Conservation (phyloP, 2,329 filamentous ascomycete species). For the Cercospora sp. region DNA sequence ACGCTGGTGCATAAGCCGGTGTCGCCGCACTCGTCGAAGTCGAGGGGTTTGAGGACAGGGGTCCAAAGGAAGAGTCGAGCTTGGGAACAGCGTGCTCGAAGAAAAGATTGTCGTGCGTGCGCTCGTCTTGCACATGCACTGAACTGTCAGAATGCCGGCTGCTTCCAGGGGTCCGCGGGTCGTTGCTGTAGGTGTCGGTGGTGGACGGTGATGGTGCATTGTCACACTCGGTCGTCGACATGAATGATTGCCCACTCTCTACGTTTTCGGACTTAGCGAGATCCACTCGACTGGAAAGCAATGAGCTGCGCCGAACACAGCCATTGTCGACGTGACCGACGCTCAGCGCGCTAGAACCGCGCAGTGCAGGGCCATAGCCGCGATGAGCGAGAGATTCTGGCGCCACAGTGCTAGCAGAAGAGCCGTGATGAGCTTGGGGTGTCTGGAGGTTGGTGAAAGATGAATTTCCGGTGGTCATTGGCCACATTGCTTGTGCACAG, state of each 20-base stretch:
- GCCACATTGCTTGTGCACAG: background rate
- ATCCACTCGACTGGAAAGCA: conserved; percentile 21
- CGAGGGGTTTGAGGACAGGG: background rate
- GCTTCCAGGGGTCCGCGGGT: conserved; percentile 26
- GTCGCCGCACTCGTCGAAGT: background rate
- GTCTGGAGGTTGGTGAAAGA: background rate
- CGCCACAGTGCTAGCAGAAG: background rate
- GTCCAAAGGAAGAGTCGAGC: background rate
- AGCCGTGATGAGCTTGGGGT: background rate
- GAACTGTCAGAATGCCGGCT: background rate
- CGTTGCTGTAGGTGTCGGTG: conserved; percentile 19
- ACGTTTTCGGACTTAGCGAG: conserved; percentile 25
- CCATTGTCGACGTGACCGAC: background rate
- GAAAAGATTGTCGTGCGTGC: background rate
- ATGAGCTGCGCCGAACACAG: conserved; percentile 3
- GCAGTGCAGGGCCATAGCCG: background rate
- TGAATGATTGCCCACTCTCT: conserved; percentile 23
- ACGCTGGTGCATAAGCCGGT: background rate
- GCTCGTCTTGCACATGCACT: background rate
- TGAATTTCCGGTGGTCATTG: background rate
- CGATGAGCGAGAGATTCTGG: background rate
- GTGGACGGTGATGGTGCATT: conserved; percentile 26
- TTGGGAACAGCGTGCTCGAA: background rate
- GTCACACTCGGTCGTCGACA: conserved; percentile 24
- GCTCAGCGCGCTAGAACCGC: background rate